Evolutionary conservation across 2,329 filamentous ascomycete species (phyloP).

Genomic region (Phaeosphaeriaceae sp.): DNA sequence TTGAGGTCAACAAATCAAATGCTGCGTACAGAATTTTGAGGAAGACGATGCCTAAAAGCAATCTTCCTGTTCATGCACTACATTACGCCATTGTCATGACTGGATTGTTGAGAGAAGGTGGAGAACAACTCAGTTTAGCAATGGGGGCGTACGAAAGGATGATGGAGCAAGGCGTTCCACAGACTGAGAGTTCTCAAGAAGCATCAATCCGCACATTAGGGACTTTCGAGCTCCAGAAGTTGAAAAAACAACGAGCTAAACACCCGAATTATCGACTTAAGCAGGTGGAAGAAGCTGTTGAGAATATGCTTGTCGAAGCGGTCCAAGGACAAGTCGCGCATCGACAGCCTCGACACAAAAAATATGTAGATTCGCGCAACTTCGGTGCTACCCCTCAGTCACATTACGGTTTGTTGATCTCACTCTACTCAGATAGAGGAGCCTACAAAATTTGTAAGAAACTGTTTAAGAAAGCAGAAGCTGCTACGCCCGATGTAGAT

Average conservation of each 20-base stretch:
- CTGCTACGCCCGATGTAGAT: conserved; percentile 16
- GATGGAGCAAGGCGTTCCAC: conserved; percentile 45
- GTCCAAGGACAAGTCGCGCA: conserved; percentile 33
- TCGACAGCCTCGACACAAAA: conserved; percentile 31
- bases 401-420: conserved; percentile 64
- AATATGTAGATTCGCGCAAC: conserved; percentile 32
- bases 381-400: conserved; percentile 55
- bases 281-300: conserved; percentile 34
- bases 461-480: conserved; percentile 29
- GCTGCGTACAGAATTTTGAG: conserved; percentile 62
- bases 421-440: conserved; percentile 58
- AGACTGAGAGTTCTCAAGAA: conserved; percentile 53
- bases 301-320: conserved; percentile 33
- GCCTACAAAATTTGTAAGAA: conserved; percentile 51
- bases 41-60: conserved; percentile 58
- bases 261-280: conserved; percentile 27
- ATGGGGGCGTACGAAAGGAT: conserved; percentile 57
- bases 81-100: conserved; percentile 62
- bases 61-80: conserved; percentile 52
- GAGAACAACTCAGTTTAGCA: conserved; percentile 53
- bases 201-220: conserved; percentile 42
- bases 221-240: conserved; percentile 23
- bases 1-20: conserved; percentile 59
- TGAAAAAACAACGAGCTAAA: conserved; percentile 17
- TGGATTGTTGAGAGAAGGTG: conserved; percentile 52